Percentiles rank a stretch among this genome's conserved stretches.
These are phyloP conservation scores for Pythium chondricola DNA, from an alignment of 352 stramenopile species.

Conservation along the genomic window DNA sequence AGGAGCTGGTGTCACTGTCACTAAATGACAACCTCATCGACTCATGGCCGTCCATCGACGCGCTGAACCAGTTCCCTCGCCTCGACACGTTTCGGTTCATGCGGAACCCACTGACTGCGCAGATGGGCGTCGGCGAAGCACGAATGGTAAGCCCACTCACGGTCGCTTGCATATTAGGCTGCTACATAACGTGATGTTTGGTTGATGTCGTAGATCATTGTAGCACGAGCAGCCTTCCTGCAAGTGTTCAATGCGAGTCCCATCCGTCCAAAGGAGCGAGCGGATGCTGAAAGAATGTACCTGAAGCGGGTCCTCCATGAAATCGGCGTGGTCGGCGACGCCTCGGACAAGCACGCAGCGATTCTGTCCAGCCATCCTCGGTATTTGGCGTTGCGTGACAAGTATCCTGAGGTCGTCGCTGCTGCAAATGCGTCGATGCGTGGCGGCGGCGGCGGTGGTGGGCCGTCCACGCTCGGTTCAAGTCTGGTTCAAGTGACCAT, in stretches of 20 bases:
- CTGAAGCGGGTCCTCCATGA: constrained; percentile 77
- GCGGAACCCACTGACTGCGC: constrained; percentile 54
- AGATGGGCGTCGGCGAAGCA: constrained; percentile 59
- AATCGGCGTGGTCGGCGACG: constrained; percentile 31
- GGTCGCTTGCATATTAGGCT: background rate
- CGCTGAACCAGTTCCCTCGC: constrained; percentile 47
- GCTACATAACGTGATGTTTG: background rate
- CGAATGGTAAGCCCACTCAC: constrained; percentile 30
- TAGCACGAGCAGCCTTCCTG: constrained; percentile 49
- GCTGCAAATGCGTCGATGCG: constrained; percentile 11
- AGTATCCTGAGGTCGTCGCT: constrained; percentile 46
- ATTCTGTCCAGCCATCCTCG: constrained; percentile 47
- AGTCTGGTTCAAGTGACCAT: constrained; percentile 66
- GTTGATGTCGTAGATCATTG: constrained; percentile 27
- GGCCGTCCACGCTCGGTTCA: constrained; percentile 31
- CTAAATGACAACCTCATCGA: constrained; percentile 61
- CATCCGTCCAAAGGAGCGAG: constrained; percentile 51
- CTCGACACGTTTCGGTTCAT: constrained; percentile 63
- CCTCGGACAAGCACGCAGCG: constrained; percentile 17
- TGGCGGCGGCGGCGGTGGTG: constrained; percentile 17
- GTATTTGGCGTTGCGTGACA: constrained; percentile 29
- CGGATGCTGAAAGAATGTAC: constrained; percentile 77
- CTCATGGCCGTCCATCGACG: constrained; percentile 72
- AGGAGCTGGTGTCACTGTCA: constrained; percentile 47
- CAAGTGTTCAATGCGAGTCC: constrained; percentile 61